Conservation (phyloP, 192 early-diverging fungal species). For the Dispira simplex region DNA sequence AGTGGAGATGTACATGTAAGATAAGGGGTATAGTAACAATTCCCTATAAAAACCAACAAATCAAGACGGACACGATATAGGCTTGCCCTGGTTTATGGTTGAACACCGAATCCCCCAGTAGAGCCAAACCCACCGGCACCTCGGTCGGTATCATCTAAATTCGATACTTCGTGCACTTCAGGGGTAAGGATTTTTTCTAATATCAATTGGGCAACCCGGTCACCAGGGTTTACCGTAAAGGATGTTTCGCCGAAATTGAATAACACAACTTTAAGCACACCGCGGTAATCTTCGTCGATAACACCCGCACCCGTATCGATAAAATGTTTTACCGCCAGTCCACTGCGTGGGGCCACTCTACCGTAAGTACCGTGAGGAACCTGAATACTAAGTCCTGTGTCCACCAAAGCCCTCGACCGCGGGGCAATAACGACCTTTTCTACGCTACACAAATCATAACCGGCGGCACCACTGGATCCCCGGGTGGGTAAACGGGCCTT, state of each 20-base stretch:
- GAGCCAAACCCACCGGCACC: conserved; percentile 54
- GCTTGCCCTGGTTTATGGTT: too few relatives aligned
- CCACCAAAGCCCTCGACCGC: conserved; percentile 57
- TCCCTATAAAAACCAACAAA: too few relatives aligned
- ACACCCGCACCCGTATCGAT: conserved; percentile 85
- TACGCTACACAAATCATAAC: conserved; percentile 71
- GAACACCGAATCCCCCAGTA: conserved; percentile 26
- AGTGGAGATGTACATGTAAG: too few relatives aligned
- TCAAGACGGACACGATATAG: too few relatives aligned
- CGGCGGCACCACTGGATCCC: conserved; percentile 70
- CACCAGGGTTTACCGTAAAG: conserved; percentile 62
- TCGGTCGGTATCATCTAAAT: conserved; percentile 34
- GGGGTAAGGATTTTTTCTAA: conserved; percentile 75
- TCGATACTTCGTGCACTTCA: conserved; percentile 50
- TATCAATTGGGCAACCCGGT: conserved; percentile 92
- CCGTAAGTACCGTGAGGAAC: conserved; percentile 85
- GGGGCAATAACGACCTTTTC: conserved; percentile 52
- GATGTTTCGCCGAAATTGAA: conserved; percentile 76
- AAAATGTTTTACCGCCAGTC: conserved; percentile 80
- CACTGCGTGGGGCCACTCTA: conserved; percentile 86
- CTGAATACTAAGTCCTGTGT: conserved; percentile 75
- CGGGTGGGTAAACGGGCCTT: conserved; percentile 43
- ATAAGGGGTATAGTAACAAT: too few relatives aligned
- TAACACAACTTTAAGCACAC: conserved; percentile 66
- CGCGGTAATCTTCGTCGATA: conserved; percentile 85